Evolutionary conservation across 768 basidiomycete genomes (phyloP).

Genomic region (Crassisporium funariophilum): DNA sequence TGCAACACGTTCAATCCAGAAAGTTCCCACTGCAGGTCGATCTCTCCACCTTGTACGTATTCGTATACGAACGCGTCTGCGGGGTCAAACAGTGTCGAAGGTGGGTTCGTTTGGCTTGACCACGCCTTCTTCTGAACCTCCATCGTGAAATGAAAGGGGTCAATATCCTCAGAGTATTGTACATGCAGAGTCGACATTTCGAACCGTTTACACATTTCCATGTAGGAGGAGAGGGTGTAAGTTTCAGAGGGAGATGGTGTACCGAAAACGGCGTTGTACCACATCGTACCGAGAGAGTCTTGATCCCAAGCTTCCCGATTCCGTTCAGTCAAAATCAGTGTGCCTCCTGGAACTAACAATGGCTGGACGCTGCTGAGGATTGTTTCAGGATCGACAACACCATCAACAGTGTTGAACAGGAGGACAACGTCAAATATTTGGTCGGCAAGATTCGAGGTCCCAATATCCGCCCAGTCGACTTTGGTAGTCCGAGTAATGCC

Average conservation of each 20-base stretch:
- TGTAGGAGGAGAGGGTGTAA: slow-evolving; percentile 5
- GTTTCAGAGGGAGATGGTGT: slow-evolving; percentile 4
- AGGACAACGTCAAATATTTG: slow-evolving; percentile 14
- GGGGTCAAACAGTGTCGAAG: slow-evolving; percentile 6
- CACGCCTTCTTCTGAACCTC: slow-evolving; percentile 11
- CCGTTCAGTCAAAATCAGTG: slow-evolving; percentile 9
- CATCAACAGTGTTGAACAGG: slow-evolving; percentile 9
- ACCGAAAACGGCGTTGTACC: slow-evolving; percentile 12
- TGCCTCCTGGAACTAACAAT: slow-evolving; percentile 11
- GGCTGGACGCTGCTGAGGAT: slow-evolving; percentile 7
- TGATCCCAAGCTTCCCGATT: slow-evolving; percentile 12
- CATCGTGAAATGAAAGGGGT: slow-evolving; percentile 17
- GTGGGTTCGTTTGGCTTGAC: not conserved
- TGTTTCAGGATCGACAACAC: slow-evolving; percentile 1
- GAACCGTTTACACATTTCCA: not conserved
- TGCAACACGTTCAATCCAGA: slow-evolving; percentile 14
- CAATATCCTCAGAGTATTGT: slow-evolving; percentile 9
- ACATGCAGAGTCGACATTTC: slow-evolving; percentile 2
- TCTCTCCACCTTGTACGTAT: slow-evolving; percentile 17
- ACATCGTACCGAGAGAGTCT: slow-evolving; percentile 7
- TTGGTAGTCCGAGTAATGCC: slow-evolving; percentile 10
- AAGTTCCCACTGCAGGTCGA: slow-evolving; percentile 19
- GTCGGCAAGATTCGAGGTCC: slow-evolving; percentile 3
- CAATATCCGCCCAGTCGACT: slow-evolving; percentile 1
- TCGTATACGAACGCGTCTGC: slow-evolving; percentile 8